A percentile compares a stretch with the other conserved stretches of the same genome.
These are phyloP conservation scores for Biscogniauxia mediterranea DNA, from an alignment of 2,329 filamentous ascomycete genomes.

Conservation along the genomic window DNA sequence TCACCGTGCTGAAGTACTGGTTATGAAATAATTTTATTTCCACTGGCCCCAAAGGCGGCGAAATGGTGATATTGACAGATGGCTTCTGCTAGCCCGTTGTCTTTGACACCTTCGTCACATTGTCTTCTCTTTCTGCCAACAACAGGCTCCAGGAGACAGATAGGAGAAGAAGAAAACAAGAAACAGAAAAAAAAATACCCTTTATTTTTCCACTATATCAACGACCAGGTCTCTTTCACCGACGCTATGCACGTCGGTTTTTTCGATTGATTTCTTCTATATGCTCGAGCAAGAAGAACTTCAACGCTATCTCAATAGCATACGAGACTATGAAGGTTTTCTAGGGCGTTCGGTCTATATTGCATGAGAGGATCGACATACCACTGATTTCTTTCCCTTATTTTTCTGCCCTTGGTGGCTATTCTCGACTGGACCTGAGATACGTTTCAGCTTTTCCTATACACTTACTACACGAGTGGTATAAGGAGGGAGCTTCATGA, in stretches of 20 bases:
- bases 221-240: no score
- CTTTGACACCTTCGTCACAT: no score
- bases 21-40: constrained; percentile 29
- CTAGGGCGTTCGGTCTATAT: not conserved
- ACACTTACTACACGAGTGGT: not conserved
- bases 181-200: no score
- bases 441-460: not conserved
- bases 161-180: no score
- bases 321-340: not conserved
- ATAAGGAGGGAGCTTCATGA: not conserved
- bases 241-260: not conserved
- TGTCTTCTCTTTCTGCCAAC: no score
- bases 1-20: constrained; percentile 30
- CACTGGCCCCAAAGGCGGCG: not conserved
- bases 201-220: no score
- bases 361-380: not conserved
- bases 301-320: not conserved
- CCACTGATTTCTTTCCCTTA: not conserved
- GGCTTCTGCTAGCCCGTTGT: no score
- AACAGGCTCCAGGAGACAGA: no score
- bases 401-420: not conserved
- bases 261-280: not conserved
- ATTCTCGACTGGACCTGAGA: not conserved
- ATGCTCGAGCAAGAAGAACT: not conserved
- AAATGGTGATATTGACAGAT: not conserved